Evolutionary conservation across 768 basidiomycete genomes (phyloP).

Genomic region (Leucocoprinus birnbaumii): DNA sequence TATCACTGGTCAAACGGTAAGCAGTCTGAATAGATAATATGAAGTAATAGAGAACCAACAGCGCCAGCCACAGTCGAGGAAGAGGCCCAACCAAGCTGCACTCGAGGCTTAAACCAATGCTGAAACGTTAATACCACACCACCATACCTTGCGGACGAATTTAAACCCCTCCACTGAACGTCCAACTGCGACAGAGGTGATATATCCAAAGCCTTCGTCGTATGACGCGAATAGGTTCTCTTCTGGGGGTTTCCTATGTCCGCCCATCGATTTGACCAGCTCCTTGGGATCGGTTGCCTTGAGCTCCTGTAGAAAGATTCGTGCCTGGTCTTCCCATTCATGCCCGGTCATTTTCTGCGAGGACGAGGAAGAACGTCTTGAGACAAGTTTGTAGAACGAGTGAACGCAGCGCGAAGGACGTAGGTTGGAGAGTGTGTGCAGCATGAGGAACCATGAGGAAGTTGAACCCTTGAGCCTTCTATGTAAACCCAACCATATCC

Average conservation of each 20-base stretch:
- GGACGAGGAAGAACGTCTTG: too few relatives aligned
- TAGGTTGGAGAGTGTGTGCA: too few relatives aligned
- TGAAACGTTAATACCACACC: background rate
- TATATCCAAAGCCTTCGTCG: slow-evolving; percentile 14
- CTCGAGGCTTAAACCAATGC: background rate
- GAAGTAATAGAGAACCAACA: background rate
- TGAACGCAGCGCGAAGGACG: too few relatives aligned
- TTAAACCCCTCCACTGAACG: background rate
- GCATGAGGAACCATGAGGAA: too few relatives aligned
- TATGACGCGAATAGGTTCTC: slow-evolving; percentile 10
- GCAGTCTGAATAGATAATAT: background rate
- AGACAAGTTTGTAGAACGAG: too few relatives aligned
- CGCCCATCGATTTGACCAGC: background rate
- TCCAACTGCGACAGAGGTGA: slow-evolving; percentile 7
- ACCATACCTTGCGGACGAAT: slow-evolving; percentile 10
- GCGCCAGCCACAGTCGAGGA: background rate
- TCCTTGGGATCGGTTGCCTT: too few relatives aligned
- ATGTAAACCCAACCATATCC: too few relatives aligned
- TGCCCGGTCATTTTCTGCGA: too few relatives aligned
- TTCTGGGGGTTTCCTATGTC: slow-evolving; percentile 8
- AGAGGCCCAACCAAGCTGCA: background rate
- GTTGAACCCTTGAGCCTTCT: too few relatives aligned
- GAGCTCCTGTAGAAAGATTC: too few relatives aligned
- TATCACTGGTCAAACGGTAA: background rate
- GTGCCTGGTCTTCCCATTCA: too few relatives aligned